phyloP scores from a whole-genome alignment of 2,329 filamentous ascomycete genomes.

The Sporothrix euskadiensis region DNA sequence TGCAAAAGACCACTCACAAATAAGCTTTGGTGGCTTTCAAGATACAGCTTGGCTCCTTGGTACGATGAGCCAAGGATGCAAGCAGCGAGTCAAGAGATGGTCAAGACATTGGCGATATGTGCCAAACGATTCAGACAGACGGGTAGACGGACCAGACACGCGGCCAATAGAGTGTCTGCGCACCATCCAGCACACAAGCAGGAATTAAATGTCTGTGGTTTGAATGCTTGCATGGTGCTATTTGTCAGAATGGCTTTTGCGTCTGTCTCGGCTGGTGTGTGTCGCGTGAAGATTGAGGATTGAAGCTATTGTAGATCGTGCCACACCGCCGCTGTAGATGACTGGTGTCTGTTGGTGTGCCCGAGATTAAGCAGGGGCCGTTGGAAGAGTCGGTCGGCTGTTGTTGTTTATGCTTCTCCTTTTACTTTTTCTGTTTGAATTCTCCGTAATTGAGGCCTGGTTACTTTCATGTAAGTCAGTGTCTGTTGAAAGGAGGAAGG shows the following conservation, averaged over 20 bases:
- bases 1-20: neutral
- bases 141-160: constrained; percentile 14
- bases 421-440: neutral
- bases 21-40: constrained; percentile 15
- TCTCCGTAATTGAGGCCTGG: neutral
- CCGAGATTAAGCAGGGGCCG: neutral
- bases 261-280: neutral
- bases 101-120: neutral
- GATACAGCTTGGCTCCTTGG: neutral
- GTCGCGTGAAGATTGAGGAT: neutral
- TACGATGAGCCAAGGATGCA: neutral
- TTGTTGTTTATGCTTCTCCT: neutral
- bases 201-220: neutral
- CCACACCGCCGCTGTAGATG: neutral
- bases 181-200: neutral
- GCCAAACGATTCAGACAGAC: neutral
- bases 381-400: neutral
- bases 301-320: neutral
- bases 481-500: neutral
- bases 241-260: neutral
- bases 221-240: neutral
- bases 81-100: neutral
- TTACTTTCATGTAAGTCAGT: neutral
- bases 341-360: neutral
- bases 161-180: neutral